Percentiles rank a stretch among this genome's conserved stretches.
These are phyloP conservation scores for Ramicandelaber brevisporus DNA, from an alignment of 192 early-diverging fungal genomes.

Conservation along the genomic window DNA sequence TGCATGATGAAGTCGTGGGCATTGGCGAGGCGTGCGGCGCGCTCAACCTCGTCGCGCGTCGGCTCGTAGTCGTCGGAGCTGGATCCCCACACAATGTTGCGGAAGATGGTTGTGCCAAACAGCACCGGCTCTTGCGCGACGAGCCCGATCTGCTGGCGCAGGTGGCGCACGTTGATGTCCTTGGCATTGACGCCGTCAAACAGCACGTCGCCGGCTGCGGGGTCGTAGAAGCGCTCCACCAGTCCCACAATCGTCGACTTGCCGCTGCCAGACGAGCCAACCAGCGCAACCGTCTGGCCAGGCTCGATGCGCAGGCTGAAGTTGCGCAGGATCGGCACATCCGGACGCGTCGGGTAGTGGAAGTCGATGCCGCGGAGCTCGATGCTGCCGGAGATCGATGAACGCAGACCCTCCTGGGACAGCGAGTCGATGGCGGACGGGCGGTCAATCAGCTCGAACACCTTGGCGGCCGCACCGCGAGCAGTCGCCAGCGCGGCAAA, in stretches of 20 bases:
- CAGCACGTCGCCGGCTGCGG: slow-evolving; percentile 22
- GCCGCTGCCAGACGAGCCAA: slow-evolving; percentile 63
- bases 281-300: slow-evolving; percentile 65
- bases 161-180: slow-evolving; percentile 44
- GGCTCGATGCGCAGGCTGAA: slow-evolving; percentile 44
- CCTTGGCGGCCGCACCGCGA: slow-evolving; percentile 48
- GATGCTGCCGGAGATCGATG: slow-evolving; percentile 28
- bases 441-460: slow-evolving; percentile 64
- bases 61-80: slow-evolving; percentile 19
- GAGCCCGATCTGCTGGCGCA: slow-evolving; percentile 69
- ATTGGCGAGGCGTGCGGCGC: slow-evolving; percentile 38
- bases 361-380: slow-evolving; percentile 59
- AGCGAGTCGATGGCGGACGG: slow-evolving; percentile 42
- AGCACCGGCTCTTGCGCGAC: slow-evolving; percentile 81
- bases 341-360: slow-evolving; percentile 57
- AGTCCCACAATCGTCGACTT: slow-evolving; percentile 68
- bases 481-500: slow-evolving; percentile 40
- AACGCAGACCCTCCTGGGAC: slow-evolving; percentile 5
- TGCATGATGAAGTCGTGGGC: slow-evolving; percentile 51
- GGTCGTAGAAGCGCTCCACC: slow-evolving; percentile 68
- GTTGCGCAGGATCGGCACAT: slow-evolving; percentile 52
- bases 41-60: slow-evolving; percentile 48
- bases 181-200: slow-evolving; percentile 55
- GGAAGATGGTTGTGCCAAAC: slow-evolving; percentile 44
- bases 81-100: slow-evolving; percentile 58